A percentile compares a stretch with the other conserved stretches of the same genome.
phyloP scores from a whole-genome alignment of 169 alveolate genomes.

The Besnoitia besnoiti region DNA sequence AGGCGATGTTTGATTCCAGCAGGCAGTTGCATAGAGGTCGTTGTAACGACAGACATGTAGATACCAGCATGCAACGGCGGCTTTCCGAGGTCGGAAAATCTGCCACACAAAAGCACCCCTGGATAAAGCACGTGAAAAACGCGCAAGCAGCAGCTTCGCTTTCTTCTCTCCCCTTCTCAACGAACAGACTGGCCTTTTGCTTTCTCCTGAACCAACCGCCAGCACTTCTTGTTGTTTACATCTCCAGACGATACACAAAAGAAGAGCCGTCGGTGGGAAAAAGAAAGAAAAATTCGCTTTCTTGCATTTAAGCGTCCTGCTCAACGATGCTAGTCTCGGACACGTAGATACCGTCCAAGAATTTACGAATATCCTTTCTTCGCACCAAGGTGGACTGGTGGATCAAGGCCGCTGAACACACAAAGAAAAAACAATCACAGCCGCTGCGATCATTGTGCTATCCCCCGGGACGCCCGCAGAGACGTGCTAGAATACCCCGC shows the following conservation, averaged over 20 bases:
- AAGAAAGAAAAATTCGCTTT: background rate
- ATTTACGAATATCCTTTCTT: constrained; percentile 98
- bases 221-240: background rate
- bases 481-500: too few relatives aligned
- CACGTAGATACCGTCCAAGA: constrained; percentile 99
- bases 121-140: background rate
- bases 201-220: background rate
- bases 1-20: background rate
- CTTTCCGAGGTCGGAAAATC: background rate
- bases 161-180: background rate
- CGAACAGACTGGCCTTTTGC: background rate
- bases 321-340: constrained; percentile 94
- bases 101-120: background rate
- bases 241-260: background rate
- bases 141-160: background rate
- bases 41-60: background rate
- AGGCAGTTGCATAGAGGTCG: constrained; percentile 3
- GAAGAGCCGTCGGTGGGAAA: background rate
- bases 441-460: too few relatives aligned
- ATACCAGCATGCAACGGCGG: background rate
- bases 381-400: constrained; percentile 97
- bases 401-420: constrained; percentile 83
- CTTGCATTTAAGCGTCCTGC: constrained; percentile 80
- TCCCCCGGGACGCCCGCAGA: too few relatives aligned
- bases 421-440: background rate